These are phyloP conservation scores for Irpex sp. DNA, from an alignment of 1,284 basidiomycete species.

Conservation along the genomic window DNA sequence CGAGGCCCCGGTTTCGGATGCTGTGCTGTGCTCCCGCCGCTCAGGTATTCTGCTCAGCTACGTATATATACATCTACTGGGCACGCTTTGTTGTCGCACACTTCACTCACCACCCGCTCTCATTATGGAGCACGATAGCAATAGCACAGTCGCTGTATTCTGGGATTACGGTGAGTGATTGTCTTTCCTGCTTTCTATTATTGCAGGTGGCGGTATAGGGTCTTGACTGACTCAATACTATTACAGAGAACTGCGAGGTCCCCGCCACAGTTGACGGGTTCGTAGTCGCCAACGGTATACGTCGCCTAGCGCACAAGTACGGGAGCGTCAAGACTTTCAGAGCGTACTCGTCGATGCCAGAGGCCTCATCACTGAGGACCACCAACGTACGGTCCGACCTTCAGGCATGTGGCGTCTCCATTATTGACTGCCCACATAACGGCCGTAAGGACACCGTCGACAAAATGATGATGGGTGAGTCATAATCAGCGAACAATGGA, in stretches of 20 bases:
- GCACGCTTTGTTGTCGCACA: neutral
- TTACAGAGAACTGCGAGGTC: slow-evolving; percentile 49
- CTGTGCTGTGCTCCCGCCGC: neutral
- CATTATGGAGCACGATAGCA: neutral
- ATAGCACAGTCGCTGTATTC: slow-evolving; percentile 42
- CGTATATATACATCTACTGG: neutral
- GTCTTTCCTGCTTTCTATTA: neutral
- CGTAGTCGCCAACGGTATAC: slow-evolving; percentile 22
- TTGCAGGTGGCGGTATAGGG: neutral
- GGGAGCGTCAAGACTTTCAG: slow-evolving; percentile 31
- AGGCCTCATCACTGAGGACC: slow-evolving; percentile 25
- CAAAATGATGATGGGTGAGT: slow-evolving; percentile 35
- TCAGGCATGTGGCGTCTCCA: slow-evolving; percentile 31
- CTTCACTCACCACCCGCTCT: neutral
- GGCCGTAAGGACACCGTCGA: slow-evolving; percentile 36
- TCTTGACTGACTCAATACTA: neutral
- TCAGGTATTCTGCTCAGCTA: neutral
- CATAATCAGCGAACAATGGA: neutral
- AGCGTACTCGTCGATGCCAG: slow-evolving; percentile 45
- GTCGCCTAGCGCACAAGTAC: slow-evolving; percentile 20
- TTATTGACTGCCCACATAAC: slow-evolving; percentile 41
- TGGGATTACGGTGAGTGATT: slow-evolving; percentile 42
- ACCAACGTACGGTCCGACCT: slow-evolving; percentile 42
- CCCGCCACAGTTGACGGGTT: slow-evolving; percentile 40
- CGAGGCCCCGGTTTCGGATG: neutral